Percentiles rank a stretch among this genome's conserved stretches.
Conservation (phyloP, 1,139 yeast species). For the Wickerhamomyces sp. region DNA sequence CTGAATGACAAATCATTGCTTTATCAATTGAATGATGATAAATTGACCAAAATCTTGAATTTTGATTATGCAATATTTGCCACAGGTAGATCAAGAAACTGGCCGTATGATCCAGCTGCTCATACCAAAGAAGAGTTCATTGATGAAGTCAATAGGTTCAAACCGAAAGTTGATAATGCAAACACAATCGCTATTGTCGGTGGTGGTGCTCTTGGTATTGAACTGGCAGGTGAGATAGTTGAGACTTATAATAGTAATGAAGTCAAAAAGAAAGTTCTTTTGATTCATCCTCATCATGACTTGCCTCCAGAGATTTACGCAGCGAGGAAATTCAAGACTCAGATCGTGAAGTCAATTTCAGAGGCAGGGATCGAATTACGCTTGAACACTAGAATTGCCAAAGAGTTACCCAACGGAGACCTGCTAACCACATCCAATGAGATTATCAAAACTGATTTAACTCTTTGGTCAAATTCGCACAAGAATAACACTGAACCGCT, state of each 20-base stretch:
- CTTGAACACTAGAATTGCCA: slow-evolving; percentile 19
- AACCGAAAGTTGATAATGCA: slow-evolving; percentile 19
- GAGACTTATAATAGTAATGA: slow-evolving; percentile 15
- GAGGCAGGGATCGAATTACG: slow-evolving; percentile 32
- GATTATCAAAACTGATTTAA: slow-evolving; percentile 44
- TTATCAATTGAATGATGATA: slow-evolving; percentile 11
- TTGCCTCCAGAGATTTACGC: slow-evolving; percentile 19
- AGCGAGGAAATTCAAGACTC: slow-evolving; percentile 13
- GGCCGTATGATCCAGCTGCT: slow-evolving; percentile 50
- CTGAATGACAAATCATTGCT: slow-evolving; percentile 26
- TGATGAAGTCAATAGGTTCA: slow-evolving; percentile 24
- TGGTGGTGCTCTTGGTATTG: slow-evolving; percentile 29
- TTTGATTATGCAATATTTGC: slow-evolving; percentile 48
- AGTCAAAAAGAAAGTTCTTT: slow-evolving; percentile 16
- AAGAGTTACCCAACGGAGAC: slow-evolving; percentile 18
- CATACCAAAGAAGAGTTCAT: slow-evolving; percentile 21
- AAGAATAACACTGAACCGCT: slow-evolving; percentile 34
- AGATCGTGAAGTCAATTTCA: slow-evolving; percentile 35
- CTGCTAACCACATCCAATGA: slow-evolving; percentile 20
- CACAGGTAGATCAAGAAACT: slow-evolving; percentile 45
- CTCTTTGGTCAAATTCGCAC: slow-evolving; percentile 42
- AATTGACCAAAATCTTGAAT: slow-evolving; percentile 26
- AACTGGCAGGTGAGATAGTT: slow-evolving; percentile 29
- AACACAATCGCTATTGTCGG: slow-evolving; percentile 25
- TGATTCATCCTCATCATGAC: slow-evolving; percentile 24